Base-by-base conservation (phyloP, 495 filamentous ascomycete genomes). In the Lophiotrema nucula region DNA sequence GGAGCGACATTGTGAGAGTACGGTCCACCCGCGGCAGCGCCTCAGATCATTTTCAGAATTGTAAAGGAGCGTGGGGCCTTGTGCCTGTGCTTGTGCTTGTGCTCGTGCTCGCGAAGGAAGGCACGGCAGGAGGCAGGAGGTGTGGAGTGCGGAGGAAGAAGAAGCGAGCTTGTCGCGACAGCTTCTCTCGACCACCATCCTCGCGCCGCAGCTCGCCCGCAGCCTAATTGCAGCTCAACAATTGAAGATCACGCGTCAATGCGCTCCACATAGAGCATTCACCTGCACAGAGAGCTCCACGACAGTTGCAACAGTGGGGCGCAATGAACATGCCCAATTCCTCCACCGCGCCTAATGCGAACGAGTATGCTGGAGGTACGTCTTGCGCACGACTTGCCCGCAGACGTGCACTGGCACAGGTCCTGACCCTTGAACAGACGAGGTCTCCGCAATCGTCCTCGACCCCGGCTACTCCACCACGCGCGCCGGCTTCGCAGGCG, bases 401-500 rank as follows among this genome's bases (percentile, higher is more conserved):
- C 31, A 45, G 10, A 23, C 11, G 26, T 12, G 6, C 41, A 8
- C n/a, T 8, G 31, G n/a, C 8, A 43, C 39, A 21, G 8, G n/a
- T 44, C 16, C 33, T 47, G 31, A 53, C 49, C 11, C 10, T 27
- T n/a, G 35, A 10, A 10, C 39, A 65, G 93, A 98, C 77, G 93
- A 98, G 74, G 90, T 98, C 47, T 93, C 90, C 15, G 93, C 93
- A 23, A 88, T 98, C 67, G 89, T 98, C 21, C 89, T 98, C 64
- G 93, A 98, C 67, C 88, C 95, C 3, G 93, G 95, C 38, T 96
- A 88, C 75, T 88, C 86, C 42, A 88, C 83, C 65, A 89, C 85
- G 15, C 92, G 95, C 74, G 95, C 92, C 53, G 93, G 93, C 59
- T 97, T 96, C 70, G 93, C 93, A 3, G 93, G 95, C 65, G 93